Base-by-base conservation (phyloP, 768 basidiomycete genomes). In the Rickenella mellea region DNA sequence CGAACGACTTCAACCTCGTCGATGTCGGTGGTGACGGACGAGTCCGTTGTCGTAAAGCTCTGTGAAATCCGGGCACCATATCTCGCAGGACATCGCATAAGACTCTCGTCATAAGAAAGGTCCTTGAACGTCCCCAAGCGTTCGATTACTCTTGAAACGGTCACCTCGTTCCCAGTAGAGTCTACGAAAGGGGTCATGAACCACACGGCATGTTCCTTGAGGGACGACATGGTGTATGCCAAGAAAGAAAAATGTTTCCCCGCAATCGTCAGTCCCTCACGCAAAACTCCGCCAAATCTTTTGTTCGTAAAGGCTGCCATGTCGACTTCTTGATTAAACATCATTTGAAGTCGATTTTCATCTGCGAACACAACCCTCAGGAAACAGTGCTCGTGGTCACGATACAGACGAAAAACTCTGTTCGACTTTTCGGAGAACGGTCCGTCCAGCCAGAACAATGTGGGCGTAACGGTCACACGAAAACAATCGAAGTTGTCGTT, bases 51-150 rank as follows among this genome's bases (percentile, higher is more conserved):
- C 1, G 83, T 84, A 56, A 85, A 87, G 0, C 79, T 80, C 53
- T 79, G 80, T 4, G 80, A 78, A 26, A 85, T 66, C n/a, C 83
- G 65, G 3, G 84, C 84, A 0, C 73, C 83, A 55, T 79, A 82
- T 40, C 81, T 68, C 17, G 80, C 79, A 3, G 80, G 80, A 47
- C 78, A 81, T 38, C 58, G 61, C 15, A 69, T 72, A 7, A 83
- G 61, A 0, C 51, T 50, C 10, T 45, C 51, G 49, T 80, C 78
- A 25, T 67, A 70, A 7, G 48, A 27, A 2, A 74, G 60, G 32
- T 66, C 58, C 7, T 68, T 55, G 47, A 84, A 83, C 14, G 58
- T 65, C 6, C 82, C 81, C 2, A 85, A 50, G 37, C 68, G 61
- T 4, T 48, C 31, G 31, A 84, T 78, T n/a, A n/a, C n/a, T n/a